Base-by-base conservation (phyloP, 306 rosid genomes). In the Begonia peltatifolia region DNA sequence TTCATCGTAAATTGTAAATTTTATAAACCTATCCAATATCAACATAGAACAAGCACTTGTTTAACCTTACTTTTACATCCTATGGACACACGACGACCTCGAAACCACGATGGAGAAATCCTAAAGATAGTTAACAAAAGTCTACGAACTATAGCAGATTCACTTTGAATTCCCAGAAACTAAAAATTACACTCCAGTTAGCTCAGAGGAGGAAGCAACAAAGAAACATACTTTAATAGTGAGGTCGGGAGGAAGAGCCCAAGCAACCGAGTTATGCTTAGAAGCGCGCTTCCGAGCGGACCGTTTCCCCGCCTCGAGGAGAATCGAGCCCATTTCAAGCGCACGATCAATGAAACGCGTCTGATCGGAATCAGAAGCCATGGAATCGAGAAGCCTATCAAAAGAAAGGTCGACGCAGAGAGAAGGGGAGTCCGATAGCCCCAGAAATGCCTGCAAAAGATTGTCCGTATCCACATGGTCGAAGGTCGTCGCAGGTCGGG, bases 241-340 rank as follows among this genome's bases (percentile, higher is more conserved):
- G 72, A 90, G 94, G 68, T 90, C 95, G 16, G 94, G 86, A 58
- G 99, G 87, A 41, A 90, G 94, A 58, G 73, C 80, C 99, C 99
- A 90, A 10, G 73, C 65, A 41, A 68, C 60, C 0, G 92, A 83
- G 75, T 90, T 90, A 69, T 90, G 95, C 56, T 65, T 65, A 64
- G 95, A 76, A 59, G 94, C 94, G 10, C 86, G 87, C 51, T 84
- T 79, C 2, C 99, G 50, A 6, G 88, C 78, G 14, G 94, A 80
- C 64, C 84, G 82, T 13, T 77, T 81, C 36, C 82, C 92, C 9
- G 94, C 94, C 53, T 83, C 76, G 52, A 90, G 92, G 20, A 90
- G 94, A 15, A 76, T 62, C 65, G 88, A 60, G 6, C 84, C 95
- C 74, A 90, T 72, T 3, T 53, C 58, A 41, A 79, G 70, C 35